phyloP scores from a whole-genome alignment of 306 rosid genomes.

The Prunus padus region DNA sequence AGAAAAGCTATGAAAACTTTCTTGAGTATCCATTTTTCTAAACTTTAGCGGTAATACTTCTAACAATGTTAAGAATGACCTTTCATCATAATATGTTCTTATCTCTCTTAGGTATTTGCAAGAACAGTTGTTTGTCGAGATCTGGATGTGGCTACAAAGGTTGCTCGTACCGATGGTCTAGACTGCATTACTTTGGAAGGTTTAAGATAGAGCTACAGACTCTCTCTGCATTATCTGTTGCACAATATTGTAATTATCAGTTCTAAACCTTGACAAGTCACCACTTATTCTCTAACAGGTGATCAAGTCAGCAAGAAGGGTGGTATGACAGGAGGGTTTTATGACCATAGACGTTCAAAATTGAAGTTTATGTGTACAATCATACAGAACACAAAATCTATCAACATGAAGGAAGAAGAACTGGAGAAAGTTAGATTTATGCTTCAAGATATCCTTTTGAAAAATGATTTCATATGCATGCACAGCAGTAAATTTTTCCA shows the following conservation, averaged over 20 bases:
- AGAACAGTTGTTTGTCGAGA: slow-evolving; percentile 94
- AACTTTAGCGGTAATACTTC: slow-evolving; percentile 3
- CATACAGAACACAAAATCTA: slow-evolving; percentile 49
- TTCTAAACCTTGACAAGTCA: slow-evolving; percentile 32
- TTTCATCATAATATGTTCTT: slow-evolving; percentile 12
- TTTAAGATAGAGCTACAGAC: slow-evolving; percentile 25
- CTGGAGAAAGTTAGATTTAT: slow-evolving; percentile 56
- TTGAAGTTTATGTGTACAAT: slow-evolving; percentile 80
- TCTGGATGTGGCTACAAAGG: slow-evolving; percentile 89
- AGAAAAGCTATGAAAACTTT: too few relatives aligned
- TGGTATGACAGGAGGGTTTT: slow-evolving; percentile 98
- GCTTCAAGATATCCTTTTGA: slow-evolving; percentile 90
- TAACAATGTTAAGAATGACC: slow-evolving; percentile 13
- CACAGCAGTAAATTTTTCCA: background rate
- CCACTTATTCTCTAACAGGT: slow-evolving; percentile 47
- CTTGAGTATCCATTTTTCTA: too few relatives aligned
- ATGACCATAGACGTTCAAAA: slow-evolving; percentile 88
- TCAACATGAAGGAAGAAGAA: slow-evolving; percentile 55
- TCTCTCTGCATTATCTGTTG: slow-evolving; percentile 20
- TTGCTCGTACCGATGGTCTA: slow-evolving; percentile 82
- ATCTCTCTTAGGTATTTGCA: slow-evolving; percentile 71
- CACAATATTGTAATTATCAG: background rate
- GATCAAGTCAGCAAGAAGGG: slow-evolving; percentile 99
- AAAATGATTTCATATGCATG: background rate
- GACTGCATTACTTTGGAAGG: slow-evolving; percentile 99